Evolutionary conservation across 495 filamentous ascomycete genomes (phyloP).

Genomic region (Alectoria sarmentosa): DNA sequence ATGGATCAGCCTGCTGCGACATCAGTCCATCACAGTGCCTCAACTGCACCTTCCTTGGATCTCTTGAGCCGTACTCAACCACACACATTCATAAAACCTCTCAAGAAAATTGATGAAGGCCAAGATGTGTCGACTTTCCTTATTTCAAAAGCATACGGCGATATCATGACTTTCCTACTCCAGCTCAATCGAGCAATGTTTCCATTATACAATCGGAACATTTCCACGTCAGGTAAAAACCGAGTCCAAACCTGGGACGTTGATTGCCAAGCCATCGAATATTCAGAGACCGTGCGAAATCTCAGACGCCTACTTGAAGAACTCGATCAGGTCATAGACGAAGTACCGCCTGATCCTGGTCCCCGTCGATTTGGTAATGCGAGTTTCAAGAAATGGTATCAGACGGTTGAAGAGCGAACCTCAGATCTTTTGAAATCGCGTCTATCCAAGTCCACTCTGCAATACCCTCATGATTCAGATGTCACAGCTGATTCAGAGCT

Average conservation of each 20-base stretch:
- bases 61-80: slow-evolving; percentile 20
- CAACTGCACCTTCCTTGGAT: slow-evolving; percentile 20
- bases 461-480: slow-evolving; percentile 26
- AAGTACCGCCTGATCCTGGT: slow-evolving; percentile 75
- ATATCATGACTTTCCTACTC: slow-evolving; percentile 78
- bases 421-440: slow-evolving; percentile 53
- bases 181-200: slow-evolving; percentile 88
- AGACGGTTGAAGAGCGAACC: slow-evolving; percentile 53
- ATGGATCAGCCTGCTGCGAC: too few relatives aligned
- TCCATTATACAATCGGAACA: slow-evolving; percentile 44
- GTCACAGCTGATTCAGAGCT: slow-evolving; percentile 57
- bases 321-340: slow-evolving; percentile 60
- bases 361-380: slow-evolving; percentile 88
- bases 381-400: slow-evolving; percentile 77
- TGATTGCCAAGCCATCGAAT: slow-evolving; percentile 39
- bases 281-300: slow-evolving; percentile 53
- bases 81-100: slow-evolving; percentile 47
- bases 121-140: slow-evolving; percentile 73
- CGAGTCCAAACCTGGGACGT: slow-evolving; percentile 49
- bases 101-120: slow-evolving; percentile 75
- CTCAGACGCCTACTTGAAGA: slow-evolving; percentile 55
- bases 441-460: slow-evolving; percentile 47
- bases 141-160: slow-evolving; percentile 69
- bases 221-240: slow-evolving; percentile 16
- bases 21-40: too few relatives aligned